Percentiles rank a stretch among this genome's conserved stretches.
Conservation (phyloP, 2,329 filamentous ascomycete genomes). For the Juglanconis juglandina region DNA sequence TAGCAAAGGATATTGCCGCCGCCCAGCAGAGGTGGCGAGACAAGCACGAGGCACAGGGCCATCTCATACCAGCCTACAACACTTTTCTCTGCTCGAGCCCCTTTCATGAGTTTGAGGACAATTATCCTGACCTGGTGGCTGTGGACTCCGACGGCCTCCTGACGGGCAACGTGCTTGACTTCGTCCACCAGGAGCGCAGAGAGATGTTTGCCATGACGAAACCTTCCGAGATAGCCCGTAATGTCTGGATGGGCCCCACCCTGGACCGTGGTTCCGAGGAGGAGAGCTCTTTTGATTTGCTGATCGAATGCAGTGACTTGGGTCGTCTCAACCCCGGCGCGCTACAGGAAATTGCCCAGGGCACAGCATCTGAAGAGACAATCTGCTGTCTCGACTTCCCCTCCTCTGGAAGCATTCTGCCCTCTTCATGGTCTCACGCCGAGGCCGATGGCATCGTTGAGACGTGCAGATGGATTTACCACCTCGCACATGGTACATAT, state of each 20-base stretch:
- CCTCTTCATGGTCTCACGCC: conserved; percentile 75
- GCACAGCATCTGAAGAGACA: conserved; percentile 40
- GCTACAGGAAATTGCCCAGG: conserved; percentile 60
- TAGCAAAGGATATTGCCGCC: conserved; percentile 66
- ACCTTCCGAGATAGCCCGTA: conserved; percentile 81
- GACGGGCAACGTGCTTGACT: conserved; percentile 79
- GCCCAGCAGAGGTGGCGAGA: conserved; percentile 76
- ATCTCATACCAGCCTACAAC: conserved; percentile 66
- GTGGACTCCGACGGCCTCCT: conserved; percentile 67
- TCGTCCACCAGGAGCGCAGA: conserved; percentile 79
- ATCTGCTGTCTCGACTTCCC: conserved; percentile 70
- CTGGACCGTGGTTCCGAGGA: conserved; percentile 63
- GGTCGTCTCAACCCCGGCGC: conserved; percentile 70
- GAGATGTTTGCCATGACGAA: conserved; percentile 95
- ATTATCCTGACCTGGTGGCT: conserved; percentile 68
- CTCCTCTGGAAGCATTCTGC: conserved; percentile 87
- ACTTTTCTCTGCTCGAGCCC: conserved; percentile 71
- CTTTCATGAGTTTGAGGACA: conserved; percentile 69
- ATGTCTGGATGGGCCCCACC: conserved; percentile 87
- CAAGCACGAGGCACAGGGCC: conserved; percentile 55
- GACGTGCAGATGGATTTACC: conserved; percentile 86
- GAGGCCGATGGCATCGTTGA: conserved; percentile 83
- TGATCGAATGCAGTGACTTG: conserved; percentile 85
- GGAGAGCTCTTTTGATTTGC: conserved; percentile 69
- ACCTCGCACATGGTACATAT: conserved; percentile 66